These are phyloP conservation scores for Astrothelium macrocarpum DNA, from an alignment of 495 filamentous ascomycete genomes.

Conservation along the genomic window DNA sequence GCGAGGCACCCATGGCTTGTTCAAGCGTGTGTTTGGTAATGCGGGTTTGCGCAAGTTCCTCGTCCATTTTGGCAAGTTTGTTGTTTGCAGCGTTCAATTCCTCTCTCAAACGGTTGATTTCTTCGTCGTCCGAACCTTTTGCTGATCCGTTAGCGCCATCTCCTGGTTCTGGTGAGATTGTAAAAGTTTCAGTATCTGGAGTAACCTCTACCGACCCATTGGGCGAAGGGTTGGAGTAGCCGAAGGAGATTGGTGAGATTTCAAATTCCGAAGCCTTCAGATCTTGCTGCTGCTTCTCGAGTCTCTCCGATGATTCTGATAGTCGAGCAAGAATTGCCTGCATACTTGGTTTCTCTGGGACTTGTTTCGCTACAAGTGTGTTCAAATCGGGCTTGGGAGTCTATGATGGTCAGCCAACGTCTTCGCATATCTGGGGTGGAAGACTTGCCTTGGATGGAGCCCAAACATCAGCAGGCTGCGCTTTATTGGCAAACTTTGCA, in stretches of 20 bases:
- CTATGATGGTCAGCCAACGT: constrained; percentile 24
- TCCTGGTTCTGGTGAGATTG: constrained; percentile 38
- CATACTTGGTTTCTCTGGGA: constrained; percentile 35
- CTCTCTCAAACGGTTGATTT: constrained; percentile 51
- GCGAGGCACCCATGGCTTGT: constrained; percentile 53
- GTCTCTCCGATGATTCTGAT: constrained; percentile 52
- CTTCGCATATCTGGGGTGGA: too few relatives aligned
- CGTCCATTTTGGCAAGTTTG: constrained; percentile 71
- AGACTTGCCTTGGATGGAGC: constrained; percentile 24
- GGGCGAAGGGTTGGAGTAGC: constrained; percentile 33
- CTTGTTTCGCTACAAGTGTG: constrained; percentile 26
- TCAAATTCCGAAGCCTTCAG: constrained; percentile 10
- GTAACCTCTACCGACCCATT: constrained; percentile 48
- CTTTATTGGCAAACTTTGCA: constrained; percentile 34
- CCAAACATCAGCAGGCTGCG: constrained; percentile 8
- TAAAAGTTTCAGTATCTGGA: constrained; percentile 45
- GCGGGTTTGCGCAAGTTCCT: constrained; percentile 72
- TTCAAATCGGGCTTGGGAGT: constrained; percentile 44
- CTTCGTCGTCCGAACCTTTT: constrained; percentile 14
- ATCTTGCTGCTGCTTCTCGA: constrained; percentile 44
- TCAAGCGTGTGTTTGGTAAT: constrained; percentile 67
- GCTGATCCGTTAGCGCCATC: constrained; percentile 29
- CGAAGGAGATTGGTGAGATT: constrained; percentile 9
- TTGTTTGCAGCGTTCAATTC: constrained; percentile 72
- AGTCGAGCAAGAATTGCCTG: constrained; percentile 58